Evolutionary conservation across 305 asterid species (phyloP).

Genomic region (Coffea humblotiana): DNA sequence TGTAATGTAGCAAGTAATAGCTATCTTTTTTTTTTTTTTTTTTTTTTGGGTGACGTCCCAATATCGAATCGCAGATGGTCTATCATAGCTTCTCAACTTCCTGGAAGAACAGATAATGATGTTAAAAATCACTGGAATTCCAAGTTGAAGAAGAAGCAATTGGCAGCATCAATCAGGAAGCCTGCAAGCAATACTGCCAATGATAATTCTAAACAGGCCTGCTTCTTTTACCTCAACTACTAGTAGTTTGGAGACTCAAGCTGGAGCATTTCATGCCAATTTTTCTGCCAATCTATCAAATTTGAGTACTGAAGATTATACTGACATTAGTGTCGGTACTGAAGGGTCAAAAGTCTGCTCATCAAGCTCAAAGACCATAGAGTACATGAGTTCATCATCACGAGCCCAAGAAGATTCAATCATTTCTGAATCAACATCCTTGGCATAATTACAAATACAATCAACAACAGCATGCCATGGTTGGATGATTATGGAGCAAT

Average conservation of each 20-base stretch:
- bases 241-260: neutral
- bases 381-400: neutral
- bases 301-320: neutral
- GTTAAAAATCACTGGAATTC: conserved; percentile 35
- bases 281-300: neutral
- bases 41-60: too few species aligned
- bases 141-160: conserved; percentile 24
- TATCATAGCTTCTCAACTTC: conserved; percentile 31
- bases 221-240: neutral
- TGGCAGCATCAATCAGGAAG: neutral
- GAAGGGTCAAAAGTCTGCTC: neutral
- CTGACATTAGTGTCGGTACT: neutral
- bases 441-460: neutral
- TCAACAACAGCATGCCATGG: neutral
- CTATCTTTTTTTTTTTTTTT: neutral
- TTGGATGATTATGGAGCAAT: neutral
- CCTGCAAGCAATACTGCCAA: neutral
- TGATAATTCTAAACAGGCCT: neutral
- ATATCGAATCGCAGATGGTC: conserved; percentile 23
- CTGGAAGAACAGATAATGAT: conserved; percentile 39
- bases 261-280: neutral
- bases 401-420: conserved; percentile 14
- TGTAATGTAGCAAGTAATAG: neutral
- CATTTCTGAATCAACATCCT: conserved; percentile 7
- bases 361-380: neutral